Base-by-base conservation (phyloP, 345 rosid species). In the Schrenkiella parvula region DNA sequence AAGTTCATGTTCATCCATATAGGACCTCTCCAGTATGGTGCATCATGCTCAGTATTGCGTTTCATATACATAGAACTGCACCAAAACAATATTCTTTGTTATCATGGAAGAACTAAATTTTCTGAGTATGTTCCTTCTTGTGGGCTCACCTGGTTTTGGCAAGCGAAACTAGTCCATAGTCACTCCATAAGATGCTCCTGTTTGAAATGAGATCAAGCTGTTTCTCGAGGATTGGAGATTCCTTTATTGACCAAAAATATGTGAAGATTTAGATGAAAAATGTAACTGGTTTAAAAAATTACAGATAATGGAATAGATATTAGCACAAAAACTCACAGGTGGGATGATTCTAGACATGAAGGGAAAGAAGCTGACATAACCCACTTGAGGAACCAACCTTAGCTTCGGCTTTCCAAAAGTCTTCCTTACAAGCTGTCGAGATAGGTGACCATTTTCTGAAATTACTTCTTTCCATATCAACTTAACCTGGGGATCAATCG, bases 21-120 rank as follows among this genome's bases (percentile, higher is more conserved):
- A 26, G 97, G 96, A 59, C 98, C 96, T 81, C 99, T 89, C 99
- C 99, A 95, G 68, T 95, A 95, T 8, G 99, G 98, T 57, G 99
- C 87, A 44, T 95, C 99, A 61, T 89, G 99, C 83, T 91, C 89
- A 11, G 99, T 91, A 81, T 95, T 95, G 76, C 88, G 93, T 81
- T 89, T 88, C 99, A 91, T 95, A 84, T 95, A 89, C 79, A 91
- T 28, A 28, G 96, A 85, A 79, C 98, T 95, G 82, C 42, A 42
- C 4, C 46, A 38, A 58, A 26, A 60, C 35, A 78, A 47, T 38
- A 41, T 39, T 56, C 34, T 10, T 38, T 37, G 11, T 37, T 47
- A 57, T 46, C 59, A 57, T 28, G 31, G 7, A 56, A 46, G 10
- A 39, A 17, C 26, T 9, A 2, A 50, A 21, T 1, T 1, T 48